Base-by-base conservation (phyloP, 2,329 filamentous ascomycete species). In the Helotiales sp. region DNA sequence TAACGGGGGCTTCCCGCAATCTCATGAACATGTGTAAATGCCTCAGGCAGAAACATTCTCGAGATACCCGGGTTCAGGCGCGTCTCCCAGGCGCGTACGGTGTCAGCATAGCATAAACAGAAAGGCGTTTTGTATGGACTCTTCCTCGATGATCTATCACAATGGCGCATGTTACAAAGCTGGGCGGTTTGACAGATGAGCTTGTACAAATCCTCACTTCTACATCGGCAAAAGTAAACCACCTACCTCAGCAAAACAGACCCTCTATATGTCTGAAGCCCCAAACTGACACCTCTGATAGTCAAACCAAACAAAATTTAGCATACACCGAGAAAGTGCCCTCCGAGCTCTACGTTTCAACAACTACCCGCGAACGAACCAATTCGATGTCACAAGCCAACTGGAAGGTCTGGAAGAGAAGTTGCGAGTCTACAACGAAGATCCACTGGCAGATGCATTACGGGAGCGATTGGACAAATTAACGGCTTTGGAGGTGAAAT, bases 401-500 rank as follows among this genome's bases (percentile, higher is more conserved):
- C 82, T 95, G 1, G 82, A 87, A 58, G 92, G 92, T 0, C 82
- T 97, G 2, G 90, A 94, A 72, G 96, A 98, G 80, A 93, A 95
- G 73, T 96, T 97, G 73, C 86, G 89, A 34, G 85, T 98, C 63
- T 85, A 93, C 57, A 90, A 91, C 75, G 88, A 92, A 69, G 94
- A 97, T 73, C 88, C 87, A 45, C 81, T 97, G 28, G 93, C 93
- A 13, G 89, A 94, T 76, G 89, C 88, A 6, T 80, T 93, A 40
- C 80, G 82, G 45, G 75, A 77, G 50, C 84, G 91, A 40, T 78
- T 93, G 15, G 80, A 85, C 45, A 86, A 89, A 67, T 79, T 97
- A 22, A 80, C 84, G 11, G 75, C 79, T 65, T 75, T 67, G 60
- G 82, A 79, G 40, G 84, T 84, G 50, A 89, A 88, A 78, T 95